Conservation (phyloP, 2,329 filamentous ascomycete species). For the Calonectria honghensis region DNA sequence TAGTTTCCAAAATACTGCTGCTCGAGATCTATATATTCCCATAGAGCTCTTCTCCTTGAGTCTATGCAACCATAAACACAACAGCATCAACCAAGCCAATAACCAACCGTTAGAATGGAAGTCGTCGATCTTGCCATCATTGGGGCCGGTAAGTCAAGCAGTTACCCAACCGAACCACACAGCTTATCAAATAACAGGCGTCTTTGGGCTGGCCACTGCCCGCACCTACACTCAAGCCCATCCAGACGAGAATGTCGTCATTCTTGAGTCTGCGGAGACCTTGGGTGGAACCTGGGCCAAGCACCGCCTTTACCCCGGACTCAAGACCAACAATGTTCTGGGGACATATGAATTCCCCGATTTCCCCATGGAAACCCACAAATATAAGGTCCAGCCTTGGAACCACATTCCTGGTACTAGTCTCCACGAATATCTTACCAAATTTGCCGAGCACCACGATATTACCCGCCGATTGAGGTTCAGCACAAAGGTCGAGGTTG, state of each 20-base stretch:
- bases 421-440: background rate
- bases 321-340: conserved; percentile 7
- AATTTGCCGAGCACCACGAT: conserved; percentile 1
- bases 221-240: background rate
- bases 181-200: background rate
- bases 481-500: background rate
- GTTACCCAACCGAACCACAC: background rate
- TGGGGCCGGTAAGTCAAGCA: background rate
- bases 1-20: too few relatives aligned
- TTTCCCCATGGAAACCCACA: conserved; percentile 6
- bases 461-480: background rate
- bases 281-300: conserved; percentile 17
- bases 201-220: conserved; percentile 12
- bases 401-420: background rate
- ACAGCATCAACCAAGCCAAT: background rate
- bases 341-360: conserved; percentile 6
- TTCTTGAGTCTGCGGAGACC: conserved; percentile 2
- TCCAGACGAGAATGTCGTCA: conserved; percentile 2
- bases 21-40: background rate
- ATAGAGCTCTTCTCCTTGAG: background rate
- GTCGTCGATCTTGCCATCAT: conserved; percentile 11
- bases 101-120: background rate
- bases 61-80: background rate
- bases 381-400: background rate
- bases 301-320: conserved; percentile 4